These are phyloP conservation scores for Tagetes patula DNA, from an alignment of 129 eudicot genomes.

Conservation along the genomic window DNA sequence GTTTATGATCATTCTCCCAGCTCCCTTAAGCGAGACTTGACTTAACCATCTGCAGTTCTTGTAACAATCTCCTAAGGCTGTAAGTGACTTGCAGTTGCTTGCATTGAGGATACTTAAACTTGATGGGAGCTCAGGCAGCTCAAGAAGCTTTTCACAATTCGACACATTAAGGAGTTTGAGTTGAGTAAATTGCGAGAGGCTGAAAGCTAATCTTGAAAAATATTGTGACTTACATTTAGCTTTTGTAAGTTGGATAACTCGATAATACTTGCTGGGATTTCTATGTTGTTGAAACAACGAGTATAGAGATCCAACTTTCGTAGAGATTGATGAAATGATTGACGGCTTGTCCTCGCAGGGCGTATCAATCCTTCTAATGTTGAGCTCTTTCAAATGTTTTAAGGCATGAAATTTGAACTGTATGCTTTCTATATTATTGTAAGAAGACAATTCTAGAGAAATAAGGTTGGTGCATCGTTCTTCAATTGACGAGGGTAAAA, in stretches of 20 bases:
- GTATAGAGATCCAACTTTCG: not conserved
- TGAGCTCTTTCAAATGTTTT: not conserved
- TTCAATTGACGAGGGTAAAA: not conserved
- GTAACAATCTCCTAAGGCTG: too few relatives aligned
- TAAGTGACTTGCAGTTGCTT: not conserved
- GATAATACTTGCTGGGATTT: too few relatives aligned
- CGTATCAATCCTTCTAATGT: not conserved
- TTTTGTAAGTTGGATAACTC: too few relatives aligned
- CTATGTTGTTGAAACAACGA: too few relatives aligned
- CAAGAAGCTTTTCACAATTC: not conserved
- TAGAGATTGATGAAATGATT: not conserved
- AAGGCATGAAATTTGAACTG: not conserved
- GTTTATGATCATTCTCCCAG: too few relatives aligned
- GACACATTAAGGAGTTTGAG: not conserved
- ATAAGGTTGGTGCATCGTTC: not conserved
- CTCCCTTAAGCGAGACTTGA: too few relatives aligned
- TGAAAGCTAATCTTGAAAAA: not conserved
- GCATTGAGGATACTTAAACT: not conserved
- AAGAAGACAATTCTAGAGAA: not conserved
- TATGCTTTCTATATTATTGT: not conserved
- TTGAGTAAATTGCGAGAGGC: not conserved
- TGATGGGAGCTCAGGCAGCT: not conserved
- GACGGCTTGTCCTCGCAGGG: not conserved
- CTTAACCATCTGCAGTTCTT: too few relatives aligned
- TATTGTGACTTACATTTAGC: too few relatives aligned